Conservation (phyloP, 805 yeast species). For the Saitoella complicata region DNA sequence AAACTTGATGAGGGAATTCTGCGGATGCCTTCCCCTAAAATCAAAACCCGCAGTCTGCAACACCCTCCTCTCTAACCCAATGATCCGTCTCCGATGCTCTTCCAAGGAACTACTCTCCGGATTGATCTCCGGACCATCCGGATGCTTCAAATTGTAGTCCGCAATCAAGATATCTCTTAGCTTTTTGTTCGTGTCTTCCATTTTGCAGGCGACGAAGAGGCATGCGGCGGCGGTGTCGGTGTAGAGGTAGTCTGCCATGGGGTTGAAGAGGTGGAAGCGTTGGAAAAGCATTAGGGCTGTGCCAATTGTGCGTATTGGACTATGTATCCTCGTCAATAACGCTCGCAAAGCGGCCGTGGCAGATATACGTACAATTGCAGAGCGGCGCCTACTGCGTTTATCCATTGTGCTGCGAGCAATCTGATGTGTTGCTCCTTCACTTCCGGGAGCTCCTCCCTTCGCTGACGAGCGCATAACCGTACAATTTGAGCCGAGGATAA, state of each 20-base stretch:
- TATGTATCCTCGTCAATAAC: slow-evolving; percentile 1
- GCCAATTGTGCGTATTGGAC: slow-evolving; percentile 15
- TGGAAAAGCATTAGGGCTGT: slow-evolving; percentile 14
- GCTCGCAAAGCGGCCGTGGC: neutral
- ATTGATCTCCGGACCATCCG: slow-evolving; percentile 6
- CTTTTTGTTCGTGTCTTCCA: slow-evolving; percentile 68
- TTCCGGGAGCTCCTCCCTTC: neutral
- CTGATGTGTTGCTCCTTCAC: slow-evolving; percentile 7
- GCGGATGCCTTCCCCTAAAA: slow-evolving; percentile 48
- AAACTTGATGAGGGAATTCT: slow-evolving; percentile 49
- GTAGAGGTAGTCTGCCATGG: slow-evolving; percentile 5
- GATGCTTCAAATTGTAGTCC: slow-evolving; percentile 28
- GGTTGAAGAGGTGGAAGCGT: slow-evolving; percentile 13
- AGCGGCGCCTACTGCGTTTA: slow-evolving; percentile 4
- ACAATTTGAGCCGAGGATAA: too few species aligned
- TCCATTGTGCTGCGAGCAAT: slow-evolving; percentile 8
- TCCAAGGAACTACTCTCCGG: slow-evolving; percentile 12
- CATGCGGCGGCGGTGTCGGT: slow-evolving; percentile 51
- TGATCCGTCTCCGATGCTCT: slow-evolving; percentile 30
- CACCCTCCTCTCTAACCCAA: slow-evolving; percentile 47
- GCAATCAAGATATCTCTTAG: slow-evolving; percentile 42
- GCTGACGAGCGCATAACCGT: too few species aligned
- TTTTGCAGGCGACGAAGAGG: slow-evolving; percentile 52
- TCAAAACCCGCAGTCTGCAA: slow-evolving; percentile 64
- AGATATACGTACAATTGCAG: slow-evolving; percentile 9